Percentiles rank a stretch among this genome's conserved stretches.
Conservation (phyloP, 306 rosid species). For the Spatholobus suberectus region DNA sequence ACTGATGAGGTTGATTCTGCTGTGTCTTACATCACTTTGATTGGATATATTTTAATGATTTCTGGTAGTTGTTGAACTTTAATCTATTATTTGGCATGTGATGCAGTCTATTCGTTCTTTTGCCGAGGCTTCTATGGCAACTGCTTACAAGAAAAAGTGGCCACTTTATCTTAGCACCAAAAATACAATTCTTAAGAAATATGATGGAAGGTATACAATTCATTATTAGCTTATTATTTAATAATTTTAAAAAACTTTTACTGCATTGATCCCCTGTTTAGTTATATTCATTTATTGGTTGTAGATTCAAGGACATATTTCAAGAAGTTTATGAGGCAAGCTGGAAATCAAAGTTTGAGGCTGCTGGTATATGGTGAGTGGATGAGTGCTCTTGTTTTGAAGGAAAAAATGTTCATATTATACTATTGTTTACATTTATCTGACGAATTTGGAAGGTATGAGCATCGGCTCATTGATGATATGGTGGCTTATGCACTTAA, state of each 20-base stretch:
- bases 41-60: conserved; percentile 30
- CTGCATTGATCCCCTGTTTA: background rate
- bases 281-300: conserved; percentile 40
- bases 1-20: conserved; percentile 86
- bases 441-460: conserved; percentile 74
- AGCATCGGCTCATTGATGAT: conserved; percentile 98
- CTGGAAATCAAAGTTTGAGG: conserved; percentile 95
- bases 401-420: background rate
- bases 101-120: conserved; percentile 87
- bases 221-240: conserved; percentile 30
- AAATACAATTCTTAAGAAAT: conserved; percentile 97
- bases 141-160: conserved; percentile 93
- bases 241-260: conserved; percentile 4
- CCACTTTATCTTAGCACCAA: conserved; percentile 99
- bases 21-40: conserved; percentile 26
- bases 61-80: conserved; percentile 33
- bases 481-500: conserved; percentile 98
- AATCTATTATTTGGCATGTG: conserved; percentile 29
- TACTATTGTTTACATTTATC: conserved; percentile 24
- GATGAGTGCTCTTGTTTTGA: background rate
- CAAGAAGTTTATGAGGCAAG: conserved; percentile 95
- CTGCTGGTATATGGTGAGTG: conserved; percentile 94
- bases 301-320: conserved; percentile 97
- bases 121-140: conserved; percentile 92
- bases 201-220: conserved; percentile 88